These are phyloP conservation scores for Aegilops speltoides DNA, from an alignment of 176 grass and related monocot species.

Conservation along the genomic window DNA sequence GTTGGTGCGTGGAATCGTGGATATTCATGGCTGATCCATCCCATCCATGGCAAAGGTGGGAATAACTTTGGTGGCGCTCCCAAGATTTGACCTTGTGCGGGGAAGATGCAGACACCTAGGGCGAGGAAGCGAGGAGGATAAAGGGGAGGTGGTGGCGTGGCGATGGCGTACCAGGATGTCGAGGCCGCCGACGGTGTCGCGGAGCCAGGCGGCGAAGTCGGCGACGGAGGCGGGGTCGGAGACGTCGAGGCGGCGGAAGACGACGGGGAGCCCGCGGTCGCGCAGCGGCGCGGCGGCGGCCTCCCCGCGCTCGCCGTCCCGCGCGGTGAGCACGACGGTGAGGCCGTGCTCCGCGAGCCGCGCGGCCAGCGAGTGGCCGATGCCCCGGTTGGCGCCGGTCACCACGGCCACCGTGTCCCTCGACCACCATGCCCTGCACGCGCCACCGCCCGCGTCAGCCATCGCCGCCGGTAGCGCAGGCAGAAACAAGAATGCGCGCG, in stretches of 20 bases:
- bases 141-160: neutral
- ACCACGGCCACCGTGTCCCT: constrained; percentile 86
- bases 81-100: neutral
- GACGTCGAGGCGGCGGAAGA: constrained; percentile 69
- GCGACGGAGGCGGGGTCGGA: constrained; percentile 57
- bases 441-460: neutral
- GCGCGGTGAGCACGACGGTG: constrained; percentile 88
- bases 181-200: constrained; percentile 47
- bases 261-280: constrained; percentile 36
- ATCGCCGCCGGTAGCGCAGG: neutral
- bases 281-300: constrained; percentile 67
- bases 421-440: constrained; percentile 64
- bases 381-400: constrained; percentile 92
- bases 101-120: neutral
- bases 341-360: constrained; percentile 74
- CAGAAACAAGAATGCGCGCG: neutral
- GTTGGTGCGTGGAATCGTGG: neutral
- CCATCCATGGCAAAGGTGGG: neutral
- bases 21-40: neutral
- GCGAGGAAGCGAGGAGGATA: too few species aligned
- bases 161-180: constrained; percentile 70
- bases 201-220: constrained; percentile 67
- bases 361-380: constrained; percentile 69
- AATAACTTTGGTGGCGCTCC: neutral
- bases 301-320: constrained; percentile 65